These are phyloP conservation scores for Erythrophleum ivorense DNA, from an alignment of 331 rosid species.

Conservation along the genomic window DNA sequence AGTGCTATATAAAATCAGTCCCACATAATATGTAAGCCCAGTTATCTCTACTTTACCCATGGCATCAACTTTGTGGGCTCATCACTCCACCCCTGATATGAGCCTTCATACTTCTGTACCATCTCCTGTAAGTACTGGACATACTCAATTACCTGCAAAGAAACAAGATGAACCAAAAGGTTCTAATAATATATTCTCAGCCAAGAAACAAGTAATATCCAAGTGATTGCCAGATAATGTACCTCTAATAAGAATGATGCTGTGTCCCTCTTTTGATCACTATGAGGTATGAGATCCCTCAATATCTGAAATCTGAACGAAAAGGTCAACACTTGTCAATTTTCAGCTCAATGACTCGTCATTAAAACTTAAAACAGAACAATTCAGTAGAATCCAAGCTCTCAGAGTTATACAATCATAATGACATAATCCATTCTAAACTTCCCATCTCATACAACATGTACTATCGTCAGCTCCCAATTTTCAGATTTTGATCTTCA, in stretches of 20 bases:
- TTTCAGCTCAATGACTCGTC: background rate
- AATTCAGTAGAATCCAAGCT: background rate
- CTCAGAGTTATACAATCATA: background rate
- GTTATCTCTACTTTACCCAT: slow-evolving; percentile 65
- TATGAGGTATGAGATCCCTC: slow-evolving; percentile 96
- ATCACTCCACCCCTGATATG: slow-evolving; percentile 85
- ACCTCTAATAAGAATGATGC: slow-evolving; percentile 97
- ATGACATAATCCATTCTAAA: slow-evolving; percentile 20
- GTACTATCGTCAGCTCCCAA: background rate
- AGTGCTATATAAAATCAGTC: background rate
- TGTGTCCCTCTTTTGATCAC: slow-evolving; percentile 97
- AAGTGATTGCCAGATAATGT: slow-evolving; percentile 24
- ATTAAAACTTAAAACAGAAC: background rate
- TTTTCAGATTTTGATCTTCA: background rate
- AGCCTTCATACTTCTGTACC: slow-evolving; percentile 84
- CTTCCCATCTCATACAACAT: background rate
- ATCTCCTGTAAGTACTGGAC: slow-evolving; percentile 92
- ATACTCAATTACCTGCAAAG: slow-evolving; percentile 86
- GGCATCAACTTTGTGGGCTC: slow-evolving; percentile 95
- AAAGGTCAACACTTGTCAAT: background rate
- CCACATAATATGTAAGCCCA: background rate
- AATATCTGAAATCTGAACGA: slow-evolving; percentile 88
- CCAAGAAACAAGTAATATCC: background rate
- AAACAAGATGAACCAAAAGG: slow-evolving; percentile 25
- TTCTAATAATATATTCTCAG: background rate